A percentile compares a stretch with the other conserved stretches of the same genome.
Evolutionary conservation across 1,284 basidiomycete genomes (phyloP).

Genomic region (Gomphus bonarii): DNA sequence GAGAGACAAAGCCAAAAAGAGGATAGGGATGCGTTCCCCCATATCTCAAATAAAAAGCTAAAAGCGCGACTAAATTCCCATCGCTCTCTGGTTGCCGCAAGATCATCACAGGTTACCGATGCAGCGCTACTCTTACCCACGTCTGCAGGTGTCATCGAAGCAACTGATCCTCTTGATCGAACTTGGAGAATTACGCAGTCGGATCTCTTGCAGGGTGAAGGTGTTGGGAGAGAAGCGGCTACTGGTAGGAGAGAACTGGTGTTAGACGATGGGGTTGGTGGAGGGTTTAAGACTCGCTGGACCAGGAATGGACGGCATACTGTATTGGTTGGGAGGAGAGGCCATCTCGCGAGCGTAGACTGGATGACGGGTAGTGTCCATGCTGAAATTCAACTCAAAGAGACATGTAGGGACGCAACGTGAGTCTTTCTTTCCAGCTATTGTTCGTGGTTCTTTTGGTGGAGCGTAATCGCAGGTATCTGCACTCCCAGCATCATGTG

Average conservation of each 20-base stretch:
- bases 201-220: constrained; percentile 50
- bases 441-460: constrained; percentile 1
- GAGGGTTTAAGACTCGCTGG: constrained; percentile 62
- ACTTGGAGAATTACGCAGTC: constrained; percentile 85
- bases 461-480: constrained; percentile 45
- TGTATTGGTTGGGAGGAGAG: constrained; percentile 72
- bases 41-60: constrained; percentile 71
- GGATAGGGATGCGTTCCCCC: constrained; percentile 30
- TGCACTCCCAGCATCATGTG: constrained; percentile 89
- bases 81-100: constrained; percentile 42
- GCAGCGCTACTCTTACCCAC: constrained; percentile 53
- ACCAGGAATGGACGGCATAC: constrained; percentile 89
- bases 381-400: constrained; percentile 82
- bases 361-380: constrained; percentile 86
- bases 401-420: constrained; percentile 89
- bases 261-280: constrained; percentile 71
- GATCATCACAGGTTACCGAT: constrained; percentile 53
- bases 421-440: constrained; percentile 27
- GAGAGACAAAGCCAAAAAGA: neutral
- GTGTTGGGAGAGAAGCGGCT: constrained; percentile 64
- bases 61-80: constrained; percentile 56
- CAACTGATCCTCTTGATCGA: constrained; percentile 71
- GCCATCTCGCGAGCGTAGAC: constrained; percentile 93
- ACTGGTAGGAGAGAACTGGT: constrained; percentile 72
- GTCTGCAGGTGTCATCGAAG: constrained; percentile 61